These are phyloP conservation scores for Fragaria nilgerrensis DNA, from an alignment of 306 rosid species.

Conservation along the genomic window DNA sequence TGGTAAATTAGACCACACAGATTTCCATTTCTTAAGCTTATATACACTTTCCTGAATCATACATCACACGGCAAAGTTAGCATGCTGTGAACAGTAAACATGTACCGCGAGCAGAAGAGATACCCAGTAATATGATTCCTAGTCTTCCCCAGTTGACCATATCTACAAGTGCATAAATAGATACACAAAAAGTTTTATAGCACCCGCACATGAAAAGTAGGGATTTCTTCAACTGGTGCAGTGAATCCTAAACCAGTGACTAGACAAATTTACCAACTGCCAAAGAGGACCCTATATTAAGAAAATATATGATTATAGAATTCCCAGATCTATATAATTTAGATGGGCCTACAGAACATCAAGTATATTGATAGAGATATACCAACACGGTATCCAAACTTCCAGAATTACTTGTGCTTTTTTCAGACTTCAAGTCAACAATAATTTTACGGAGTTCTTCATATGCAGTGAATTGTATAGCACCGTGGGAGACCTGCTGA, in stretches of 20 bases:
- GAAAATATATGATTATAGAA: neutral
- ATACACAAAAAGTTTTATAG: neutral
- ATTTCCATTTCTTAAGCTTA: neutral
- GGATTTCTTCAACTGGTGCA: neutral
- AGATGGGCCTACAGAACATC: neutral
- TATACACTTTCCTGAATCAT: neutral
- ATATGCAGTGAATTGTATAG: constrained; percentile 82
- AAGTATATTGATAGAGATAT: constrained; percentile 17
- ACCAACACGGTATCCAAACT: constrained; percentile 56
- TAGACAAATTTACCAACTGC: neutral
- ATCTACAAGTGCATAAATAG: neutral
- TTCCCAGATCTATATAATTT: neutral
- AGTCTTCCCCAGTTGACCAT: neutral
- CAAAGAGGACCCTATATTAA: constrained; percentile 16
- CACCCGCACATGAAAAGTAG: neutral
- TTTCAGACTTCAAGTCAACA: constrained; percentile 52
- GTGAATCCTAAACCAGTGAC: neutral
- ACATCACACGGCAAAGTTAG: neutral
- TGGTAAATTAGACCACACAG: neutral
- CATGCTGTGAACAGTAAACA: neutral
- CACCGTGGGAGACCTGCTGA: constrained; percentile 98
- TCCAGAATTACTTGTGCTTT: constrained; percentile 35
- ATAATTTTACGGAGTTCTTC: constrained; percentile 77
- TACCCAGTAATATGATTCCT: neutral
- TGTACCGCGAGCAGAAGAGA: neutral